Base-by-base conservation (phyloP, 768 basidiomycete genomes). In the Lactarius hengduanensis region DNA sequence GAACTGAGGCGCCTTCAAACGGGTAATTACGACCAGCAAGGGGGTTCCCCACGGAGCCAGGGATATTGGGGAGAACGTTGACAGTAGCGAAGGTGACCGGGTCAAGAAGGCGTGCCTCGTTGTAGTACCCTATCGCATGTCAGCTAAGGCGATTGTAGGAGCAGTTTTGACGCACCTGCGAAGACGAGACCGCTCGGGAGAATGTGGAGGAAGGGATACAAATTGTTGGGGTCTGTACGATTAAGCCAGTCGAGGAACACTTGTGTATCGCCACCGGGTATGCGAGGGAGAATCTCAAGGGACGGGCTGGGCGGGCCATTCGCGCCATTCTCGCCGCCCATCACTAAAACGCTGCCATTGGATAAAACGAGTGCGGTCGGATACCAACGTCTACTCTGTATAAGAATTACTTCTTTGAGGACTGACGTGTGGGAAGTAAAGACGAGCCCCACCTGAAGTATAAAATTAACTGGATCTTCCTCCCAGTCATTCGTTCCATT, bases 401-500 rank as follows among this genome's bases (percentile, higher is more conserved):
- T 2, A 13, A 4, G 1, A 11, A 5, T 13, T 11, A 10, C 4
- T 1, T 54, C 43, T 16, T 40, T 53, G 38, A 58, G 38, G 26
- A 59, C 45, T 15, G 0, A 55, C 32, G n/a, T 9, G 16, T 38
- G 3, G 11, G 30, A 8, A 8, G 5, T 4, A 7, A 30, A 2
- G 1, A 5, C 4, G 47, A 22, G n/a, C 38, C 28, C 1, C 47
- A 87, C 87, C 81, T 91, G 90, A 28, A 92, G 79, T 4, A 76
- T 68, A 2, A 92, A 78, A 40, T 81, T 80, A 0, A 81, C 67
- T 45, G 77, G 78, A 68, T 92, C 84, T 74, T 92, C 91, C 74
- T 92, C 83, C 91, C 91, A 92, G 71, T 92, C 88, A 59, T 85
- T 86, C 4, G 89, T 91, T 4, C 85, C 84, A 68, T 90, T 90